Base-by-base conservation (phyloP, 2,329 filamentous ascomycete genomes). In the Aspergillus pseudoterreus region DNA sequence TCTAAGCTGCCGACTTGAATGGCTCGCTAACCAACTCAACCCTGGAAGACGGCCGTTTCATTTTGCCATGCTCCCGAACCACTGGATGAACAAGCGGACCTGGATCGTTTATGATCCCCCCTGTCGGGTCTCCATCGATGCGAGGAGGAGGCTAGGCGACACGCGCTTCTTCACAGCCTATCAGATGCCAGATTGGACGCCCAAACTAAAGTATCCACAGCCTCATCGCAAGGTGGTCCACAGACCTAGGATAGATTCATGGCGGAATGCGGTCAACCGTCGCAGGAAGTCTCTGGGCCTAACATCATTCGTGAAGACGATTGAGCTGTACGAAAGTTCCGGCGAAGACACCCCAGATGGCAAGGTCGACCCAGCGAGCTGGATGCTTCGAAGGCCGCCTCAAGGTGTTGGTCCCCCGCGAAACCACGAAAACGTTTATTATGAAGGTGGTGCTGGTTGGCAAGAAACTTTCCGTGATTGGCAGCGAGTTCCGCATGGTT, bases 21-120 rank as follows among this genome's bases (percentile, higher is more conserved):
- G 72, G 72, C 54, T 72, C 11, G 62, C 64, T 27, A 58, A 66
- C 38, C 70, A 75, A 51, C 62, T 67, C 19, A 69, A 64, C 4
- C 71, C 72, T 5, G 72, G 71, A 9, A 63, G 68, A 43, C 71
- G 68, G 51, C 66, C 71, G 5, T 73, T 67, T 47, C 69, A 73
- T 52, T 74, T 74, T 49, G 59, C 68, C 21, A 52, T 71, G 19
- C 63, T 74, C 38, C 65, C 70, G 30, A 73, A 72, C 44, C 72
- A 73, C 50, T 75, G 71, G 71, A 46, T 74, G n/a, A 75, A 73
- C 48, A 63, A 54, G 38, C 59, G 67, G 30, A 73, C 71, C 1
- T 73, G 70, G 71, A 43, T 70, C 17, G 69, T 74, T 24, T 62
- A 65, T 38, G 71, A 73, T 50, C 70, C 71, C 8, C 54, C 65